A percentile compares a stretch with the other conserved stretches of the same genome.
Evolutionary conservation across 805 yeast genomes (phyloP).

Genomic region (Yamadazyma akitaensis): DNA sequence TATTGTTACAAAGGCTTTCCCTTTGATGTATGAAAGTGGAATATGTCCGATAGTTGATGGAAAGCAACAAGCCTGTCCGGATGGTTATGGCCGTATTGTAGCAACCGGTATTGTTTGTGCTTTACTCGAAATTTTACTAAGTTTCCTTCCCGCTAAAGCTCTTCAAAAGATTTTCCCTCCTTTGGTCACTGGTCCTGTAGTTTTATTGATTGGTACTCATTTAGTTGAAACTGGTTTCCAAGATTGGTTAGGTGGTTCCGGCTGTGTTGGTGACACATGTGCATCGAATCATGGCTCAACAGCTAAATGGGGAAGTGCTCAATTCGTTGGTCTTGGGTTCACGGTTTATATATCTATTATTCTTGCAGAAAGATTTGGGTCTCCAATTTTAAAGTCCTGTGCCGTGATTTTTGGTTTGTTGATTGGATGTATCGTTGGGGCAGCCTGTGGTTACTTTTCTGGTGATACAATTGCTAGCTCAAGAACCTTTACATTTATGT

Average conservation of each 20-base stretch:
- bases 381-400: conserved; percentile 93
- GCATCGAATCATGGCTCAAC: conserved; percentile 28
- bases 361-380: conserved; percentile 79
- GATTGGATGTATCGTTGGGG: conserved; percentile 89
- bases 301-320: conserved; percentile 80
- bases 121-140: conserved; percentile 64
- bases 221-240: conserved; percentile 70
- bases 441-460: conserved; percentile 80
- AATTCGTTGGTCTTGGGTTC: conserved; percentile 85
- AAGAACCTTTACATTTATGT: conserved; percentile 78
- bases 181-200: conserved; percentile 91
- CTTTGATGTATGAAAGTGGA: conserved; percentile 66
- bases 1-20: conserved; percentile 70
- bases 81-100: conserved; percentile 83
- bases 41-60: conserved; percentile 61
- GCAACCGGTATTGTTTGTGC: conserved; percentile 82
- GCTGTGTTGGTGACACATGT: conserved; percentile 46
- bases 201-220: conserved; percentile 72
- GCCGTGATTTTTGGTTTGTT: conserved; percentile 84
- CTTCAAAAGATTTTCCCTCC: conserved; percentile 82
- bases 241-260: conserved; percentile 88
- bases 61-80: conserved; percentile 71
- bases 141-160: conserved; percentile 72
- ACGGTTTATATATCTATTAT: conserved; percentile 72
- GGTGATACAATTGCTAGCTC: conserved; percentile 55